A percentile compares a stretch with the other conserved stretches of the same genome.
Evolutionary conservation across 768 basidiomycete genomes (phyloP).

Genomic region (Cystoderma amianthinum): DNA sequence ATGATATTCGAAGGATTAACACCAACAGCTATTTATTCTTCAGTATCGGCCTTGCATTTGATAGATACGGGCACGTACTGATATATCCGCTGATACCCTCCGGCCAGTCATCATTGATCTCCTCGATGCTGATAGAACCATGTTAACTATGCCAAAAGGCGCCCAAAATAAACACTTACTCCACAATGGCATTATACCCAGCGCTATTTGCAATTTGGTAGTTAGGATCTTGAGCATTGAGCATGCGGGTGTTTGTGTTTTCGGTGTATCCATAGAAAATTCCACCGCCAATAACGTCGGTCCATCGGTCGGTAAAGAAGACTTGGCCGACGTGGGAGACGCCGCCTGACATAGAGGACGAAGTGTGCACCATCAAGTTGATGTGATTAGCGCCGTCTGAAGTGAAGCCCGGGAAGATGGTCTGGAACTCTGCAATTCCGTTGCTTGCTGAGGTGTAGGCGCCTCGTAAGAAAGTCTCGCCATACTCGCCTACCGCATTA

Average conservation of each 20-base stretch:
- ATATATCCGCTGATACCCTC: conserved; percentile 23
- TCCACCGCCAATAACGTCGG: conserved; percentile 16
- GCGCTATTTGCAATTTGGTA: conserved; percentile 12
- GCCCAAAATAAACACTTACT: conserved; percentile 9
- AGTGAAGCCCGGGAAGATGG: conserved; percentile 27
- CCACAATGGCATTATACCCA: conserved; percentile 22
- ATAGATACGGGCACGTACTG: conserved; percentile 12
- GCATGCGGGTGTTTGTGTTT: conserved; percentile 17
- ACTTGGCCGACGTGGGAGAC: conserved; percentile 26
- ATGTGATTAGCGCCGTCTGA: conserved; percentile 28
- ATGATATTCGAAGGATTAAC: conserved; percentile 16
- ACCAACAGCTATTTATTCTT: conserved; percentile 16
- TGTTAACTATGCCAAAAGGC: neutral
- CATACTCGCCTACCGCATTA: conserved; percentile 25
- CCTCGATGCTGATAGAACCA: conserved; percentile 12
- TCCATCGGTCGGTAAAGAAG: conserved; percentile 31
- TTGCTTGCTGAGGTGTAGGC: conserved; percentile 21
- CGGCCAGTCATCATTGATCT: conserved; percentile 20
- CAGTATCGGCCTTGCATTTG: too few species aligned
- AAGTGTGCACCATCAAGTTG: conserved; percentile 22
- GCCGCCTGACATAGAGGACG: conserved; percentile 13
- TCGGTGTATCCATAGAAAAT: conserved; percentile 18
- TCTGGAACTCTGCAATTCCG: conserved; percentile 30
- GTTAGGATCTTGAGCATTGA: conserved; percentile 15
- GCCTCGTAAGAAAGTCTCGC: conserved; percentile 26